Evolutionary conservation across 2,329 filamentous ascomycete species (phyloP).

Genomic region (Diaporthe vaccinii): DNA sequence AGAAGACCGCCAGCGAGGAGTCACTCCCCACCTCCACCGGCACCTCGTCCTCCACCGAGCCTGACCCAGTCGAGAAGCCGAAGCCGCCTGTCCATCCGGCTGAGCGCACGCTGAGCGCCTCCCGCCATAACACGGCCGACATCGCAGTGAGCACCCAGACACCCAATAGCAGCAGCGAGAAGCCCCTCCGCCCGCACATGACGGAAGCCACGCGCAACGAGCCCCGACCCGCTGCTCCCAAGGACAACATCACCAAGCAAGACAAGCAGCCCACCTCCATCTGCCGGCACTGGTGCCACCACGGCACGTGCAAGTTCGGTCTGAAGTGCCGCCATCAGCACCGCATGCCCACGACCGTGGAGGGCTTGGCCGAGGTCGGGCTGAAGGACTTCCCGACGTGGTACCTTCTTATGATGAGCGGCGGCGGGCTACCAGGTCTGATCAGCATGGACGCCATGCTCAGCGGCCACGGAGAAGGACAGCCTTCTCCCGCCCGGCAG

Average conservation of each 20-base stretch:
- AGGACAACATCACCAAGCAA: conserved; percentile 13
- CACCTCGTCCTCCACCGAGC: not conserved
- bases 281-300: conserved; percentile 64
- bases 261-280: conserved; percentile 35
- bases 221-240: not conserved
- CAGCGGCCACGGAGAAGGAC: not conserved
- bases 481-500: not conserved
- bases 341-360: conserved; percentile 59
- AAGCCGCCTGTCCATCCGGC: not conserved
- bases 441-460: not conserved
- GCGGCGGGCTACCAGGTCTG: conserved; percentile 3
- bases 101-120: conserved; percentile 17
- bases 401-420: conserved; percentile 49
- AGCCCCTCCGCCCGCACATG: conserved; percentile 24
- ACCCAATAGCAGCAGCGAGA: not conserved
- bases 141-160: not conserved
- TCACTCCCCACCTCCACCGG: not conserved
- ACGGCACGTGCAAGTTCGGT: conserved; percentile 62
- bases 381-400: conserved; percentile 58
- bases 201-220: conserved; percentile 4
- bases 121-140: conserved; percentile 17
- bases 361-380: conserved; percentile 58
- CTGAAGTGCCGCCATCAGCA: conserved; percentile 59
- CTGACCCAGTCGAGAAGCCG: not conserved
- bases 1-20: not conserved